Conservation (phyloP, 768 basidiomycete genomes). For the Pleurotus tuoliensis region DNA sequence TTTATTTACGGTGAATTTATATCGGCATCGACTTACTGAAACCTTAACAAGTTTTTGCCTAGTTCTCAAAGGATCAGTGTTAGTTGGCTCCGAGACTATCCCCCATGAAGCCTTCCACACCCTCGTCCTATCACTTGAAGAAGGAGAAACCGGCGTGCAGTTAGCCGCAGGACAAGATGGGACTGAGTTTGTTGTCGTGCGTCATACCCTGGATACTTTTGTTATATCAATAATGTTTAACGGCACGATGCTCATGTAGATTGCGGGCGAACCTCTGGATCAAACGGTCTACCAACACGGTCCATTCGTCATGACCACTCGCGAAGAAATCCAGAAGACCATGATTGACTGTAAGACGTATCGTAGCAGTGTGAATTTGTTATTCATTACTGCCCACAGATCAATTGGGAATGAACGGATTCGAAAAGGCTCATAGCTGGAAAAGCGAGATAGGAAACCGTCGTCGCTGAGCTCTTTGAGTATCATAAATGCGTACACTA, state of each 20-base stretch:
- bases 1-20: conserved; percentile 72
- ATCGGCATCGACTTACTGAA: not conserved
- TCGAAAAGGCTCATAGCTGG: conserved; percentile 88
- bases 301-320: conserved; percentile 83
- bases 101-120: conserved; percentile 68
- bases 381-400: conserved; percentile 36
- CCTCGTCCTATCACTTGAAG: conserved; percentile 67
- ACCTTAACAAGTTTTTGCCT: not conserved
- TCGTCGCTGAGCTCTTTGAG: conserved; percentile 11
- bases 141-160: conserved; percentile 62
- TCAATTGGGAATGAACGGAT: conserved; percentile 76
- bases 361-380: not conserved
- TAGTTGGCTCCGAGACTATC: conserved; percentile 47
- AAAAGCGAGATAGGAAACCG: conserved; percentile 70
- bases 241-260: conserved; percentile 29
- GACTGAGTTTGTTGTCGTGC: conserved; percentile 74
- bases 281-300: conserved; percentile 87
- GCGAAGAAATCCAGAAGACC: conserved; percentile 78
- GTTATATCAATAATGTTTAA: not conserved
- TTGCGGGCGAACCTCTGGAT: conserved; percentile 85
- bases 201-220: conserved; percentile 12
- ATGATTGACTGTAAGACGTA: conserved; percentile 66
- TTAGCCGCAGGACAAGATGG: conserved; percentile 55
- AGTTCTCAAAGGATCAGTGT: conserved; percentile 67
- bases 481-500: not conserved